Evolutionary conservation across 129 eudicot species (phyloP), one percentile per base, ranked within the genome.

Genomic region (Pseudognaphalium luteoalbum): DNA sequence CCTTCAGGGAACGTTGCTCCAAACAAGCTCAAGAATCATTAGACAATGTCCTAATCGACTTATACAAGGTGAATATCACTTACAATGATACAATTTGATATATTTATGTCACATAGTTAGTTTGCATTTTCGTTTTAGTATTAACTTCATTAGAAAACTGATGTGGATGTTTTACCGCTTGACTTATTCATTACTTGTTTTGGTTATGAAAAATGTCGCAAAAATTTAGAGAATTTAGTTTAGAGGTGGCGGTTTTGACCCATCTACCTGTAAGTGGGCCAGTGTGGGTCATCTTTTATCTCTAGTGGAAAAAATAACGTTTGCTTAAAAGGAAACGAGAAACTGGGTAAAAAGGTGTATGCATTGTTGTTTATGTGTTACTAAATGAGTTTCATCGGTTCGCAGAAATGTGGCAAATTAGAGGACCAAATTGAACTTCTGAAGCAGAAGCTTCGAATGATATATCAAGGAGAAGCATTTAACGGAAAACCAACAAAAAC

Each of bases 11-110:
- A 11, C 86, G 73, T 16, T 92, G 92, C 82, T 87, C 92, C 14
- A 85, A 82, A 64, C 90, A 87, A 83, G 96, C 97, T 8, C 97
- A 91, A 66, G 96, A 91, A 85, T 91, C 97, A 72, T 80, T 91
- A n/a, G 97, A 91, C 77, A 91, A 91, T 68, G 88, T 91, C 68
- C 86, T 91, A 2, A 83, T 91, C 47, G 97, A 91, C 78, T 80
- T 91, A 62, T 89, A 91, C 88, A 91, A 91, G 97, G 97, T 91
- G 76, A 61, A 41, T 66, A 60, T 56, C 33, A 3, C 62, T 22
- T 17, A 63, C 51, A 50, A 64, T 41, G 47, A 41, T 41, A 41
- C 47, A 41, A 41, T 14, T 41, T 10, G 47, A 9, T 41, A 41
- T 14, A 3, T 41, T 41, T 41, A 12, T 41, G 47, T 8, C 47